These are phyloP conservation scores for Talaromyces sp. DNA, from an alignment of 2,329 filamentous ascomycete species.

Conservation along the genomic window DNA sequence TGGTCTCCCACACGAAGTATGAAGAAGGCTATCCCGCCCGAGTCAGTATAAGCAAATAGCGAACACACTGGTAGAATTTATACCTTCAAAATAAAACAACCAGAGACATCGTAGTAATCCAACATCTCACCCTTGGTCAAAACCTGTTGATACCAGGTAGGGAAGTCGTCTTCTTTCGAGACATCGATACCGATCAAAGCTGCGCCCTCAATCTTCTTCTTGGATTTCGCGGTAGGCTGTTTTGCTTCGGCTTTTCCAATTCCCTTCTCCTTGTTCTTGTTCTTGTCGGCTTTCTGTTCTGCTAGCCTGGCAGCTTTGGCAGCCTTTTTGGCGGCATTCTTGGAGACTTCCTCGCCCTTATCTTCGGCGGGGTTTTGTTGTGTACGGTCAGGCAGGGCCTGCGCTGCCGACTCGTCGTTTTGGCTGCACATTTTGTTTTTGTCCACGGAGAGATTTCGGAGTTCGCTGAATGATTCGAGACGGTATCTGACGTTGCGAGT, in stretches of 20 bases:
- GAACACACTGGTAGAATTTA: constrained; percentile 2
- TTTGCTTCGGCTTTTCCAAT: constrained; percentile 48
- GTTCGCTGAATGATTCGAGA: neutral
- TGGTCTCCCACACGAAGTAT: constrained; percentile 67
- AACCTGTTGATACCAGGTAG: constrained; percentile 96
- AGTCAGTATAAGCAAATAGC: constrained; percentile 11
- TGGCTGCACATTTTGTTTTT: constrained; percentile 21
- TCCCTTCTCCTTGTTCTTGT: constrained; percentile 40
- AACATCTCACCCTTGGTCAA: constrained; percentile 96
- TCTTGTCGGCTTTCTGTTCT: constrained; percentile 43
- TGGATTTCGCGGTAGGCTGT: constrained; percentile 43
- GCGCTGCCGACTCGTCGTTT: constrained; percentile 29
- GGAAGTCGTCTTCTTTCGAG: constrained; percentile 80
- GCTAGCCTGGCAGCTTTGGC: constrained; percentile 48
- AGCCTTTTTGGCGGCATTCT: constrained; percentile 50
- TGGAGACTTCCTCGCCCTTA: constrained; percentile 39
- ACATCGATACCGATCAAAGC: constrained; percentile 83
- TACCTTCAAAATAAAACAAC: constrained; percentile 89
- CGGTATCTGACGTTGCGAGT: neutral
- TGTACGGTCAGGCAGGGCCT: constrained; percentile 42
- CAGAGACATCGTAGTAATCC: constrained; percentile 97
- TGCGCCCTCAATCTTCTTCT: constrained; percentile 60
- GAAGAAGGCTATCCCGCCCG: constrained; percentile 53
- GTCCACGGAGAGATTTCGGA: neutral
- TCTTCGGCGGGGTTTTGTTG: constrained; percentile 37